Conservation (phyloP, 192 early-diverging fungal species). For the Coemansia umbellata region DNA sequence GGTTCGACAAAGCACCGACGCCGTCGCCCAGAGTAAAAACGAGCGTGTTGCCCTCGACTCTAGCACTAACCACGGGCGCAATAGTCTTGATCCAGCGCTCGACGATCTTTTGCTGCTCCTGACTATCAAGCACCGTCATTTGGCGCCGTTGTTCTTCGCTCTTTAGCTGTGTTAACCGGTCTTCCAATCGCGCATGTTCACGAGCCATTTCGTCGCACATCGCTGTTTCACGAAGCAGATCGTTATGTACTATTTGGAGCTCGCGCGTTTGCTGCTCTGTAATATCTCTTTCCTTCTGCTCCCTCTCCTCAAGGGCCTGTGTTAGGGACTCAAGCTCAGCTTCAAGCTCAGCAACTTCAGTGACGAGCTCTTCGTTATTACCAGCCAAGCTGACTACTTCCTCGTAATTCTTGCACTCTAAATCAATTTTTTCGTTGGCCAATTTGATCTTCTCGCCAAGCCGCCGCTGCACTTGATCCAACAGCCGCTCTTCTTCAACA, state of each 20-base stretch:
- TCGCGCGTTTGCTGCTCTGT: constrained; percentile 50
- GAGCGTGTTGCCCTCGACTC: constrained; percentile 44
- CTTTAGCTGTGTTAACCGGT: constrained; percentile 32
- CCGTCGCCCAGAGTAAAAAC: constrained; percentile 44
- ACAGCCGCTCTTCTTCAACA: constrained; percentile 42
- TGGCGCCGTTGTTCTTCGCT: constrained; percentile 46
- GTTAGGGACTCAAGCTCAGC: constrained; percentile 28
- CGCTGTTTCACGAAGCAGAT: constrained; percentile 39
- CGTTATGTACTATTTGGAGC: constrained; percentile 45
- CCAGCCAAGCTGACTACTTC: constrained; percentile 11
- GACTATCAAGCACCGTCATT: constrained; percentile 38
- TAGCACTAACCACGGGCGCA: constrained; percentile 40
- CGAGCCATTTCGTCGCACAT: constrained; percentile 39
- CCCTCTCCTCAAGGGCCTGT: constrained; percentile 33
- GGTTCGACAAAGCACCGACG: constrained; percentile 38
- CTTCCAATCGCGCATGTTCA: constrained; percentile 35
- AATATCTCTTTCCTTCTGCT: constrained; percentile 27
- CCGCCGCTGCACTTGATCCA: constrained; percentile 38
- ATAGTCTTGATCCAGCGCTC: constrained; percentile 44
- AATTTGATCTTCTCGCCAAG: constrained; percentile 31
- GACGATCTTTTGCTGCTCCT: constrained; percentile 43
- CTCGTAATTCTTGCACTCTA: constrained; percentile 29
- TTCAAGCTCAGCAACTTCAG: constrained; percentile 23
- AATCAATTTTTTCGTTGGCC: constrained; percentile 32
- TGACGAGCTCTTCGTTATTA: constrained; percentile 29